These are phyloP conservation scores for Yarrowia sp. DNA, from an alignment of 805 yeast species.

Conservation along the genomic window DNA sequence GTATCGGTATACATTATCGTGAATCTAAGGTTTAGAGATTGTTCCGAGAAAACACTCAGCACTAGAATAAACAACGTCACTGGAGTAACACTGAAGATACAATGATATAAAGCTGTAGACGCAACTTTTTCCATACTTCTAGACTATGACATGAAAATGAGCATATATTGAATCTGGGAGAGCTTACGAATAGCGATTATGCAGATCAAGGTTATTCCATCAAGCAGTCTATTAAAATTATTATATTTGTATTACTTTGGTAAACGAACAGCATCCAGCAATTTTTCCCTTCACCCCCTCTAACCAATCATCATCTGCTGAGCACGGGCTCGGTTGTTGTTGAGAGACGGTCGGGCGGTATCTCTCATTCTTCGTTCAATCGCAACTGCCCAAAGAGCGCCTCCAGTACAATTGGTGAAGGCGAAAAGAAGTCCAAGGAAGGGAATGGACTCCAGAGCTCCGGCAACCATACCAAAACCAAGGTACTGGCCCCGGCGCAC, in stretches of 20 bases:
- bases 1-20: too few species aligned
- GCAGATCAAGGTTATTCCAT: not conserved
- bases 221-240: not conserved
- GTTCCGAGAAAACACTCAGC: too few species aligned
- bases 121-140: too few species aligned
- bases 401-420: slow-evolving; percentile 42
- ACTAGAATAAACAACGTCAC: too few species aligned
- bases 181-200: too few species aligned
- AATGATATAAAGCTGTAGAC: too few species aligned
- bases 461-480: slow-evolving; percentile 41
- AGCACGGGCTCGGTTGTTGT: not conserved
- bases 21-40: too few species aligned
- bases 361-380: slow-evolving; percentile 32
- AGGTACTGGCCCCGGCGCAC: slow-evolving; percentile 38
- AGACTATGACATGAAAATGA: too few species aligned
- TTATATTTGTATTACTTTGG: too few species aligned
- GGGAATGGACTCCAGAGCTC: slow-evolving; percentile 41
- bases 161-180: too few species aligned
- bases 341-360: slow-evolving; percentile 5
- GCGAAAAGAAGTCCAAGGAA: slow-evolving; percentile 40
- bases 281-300: not conserved
- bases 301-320: slow-evolving; percentile 18
- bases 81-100: too few species aligned
- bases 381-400: slow-evolving; percentile 42
- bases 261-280: not conserved